Conservation (phyloP, 345 rosid species). For the Aethionema arabicum region DNA sequence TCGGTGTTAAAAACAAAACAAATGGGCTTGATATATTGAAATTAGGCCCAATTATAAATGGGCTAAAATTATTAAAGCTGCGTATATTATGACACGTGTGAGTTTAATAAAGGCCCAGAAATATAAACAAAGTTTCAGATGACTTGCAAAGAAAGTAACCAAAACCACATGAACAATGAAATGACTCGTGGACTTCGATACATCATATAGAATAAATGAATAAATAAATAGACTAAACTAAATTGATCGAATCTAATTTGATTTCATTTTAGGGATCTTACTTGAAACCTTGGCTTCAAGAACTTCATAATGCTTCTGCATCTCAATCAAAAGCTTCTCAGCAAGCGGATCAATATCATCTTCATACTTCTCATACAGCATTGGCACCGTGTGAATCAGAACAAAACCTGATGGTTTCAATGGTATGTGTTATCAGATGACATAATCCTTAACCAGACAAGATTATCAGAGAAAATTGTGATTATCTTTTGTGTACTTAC, state of each 20-base stretch:
- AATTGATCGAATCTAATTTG: neutral
- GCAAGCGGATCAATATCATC: constrained; percentile 78
- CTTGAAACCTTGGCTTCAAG: constrained; percentile 60
- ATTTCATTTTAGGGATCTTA: constrained; percentile 44
- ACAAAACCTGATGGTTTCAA: constrained; percentile 49
- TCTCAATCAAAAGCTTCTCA: constrained; percentile 61
- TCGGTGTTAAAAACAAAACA: neutral
- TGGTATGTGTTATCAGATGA: neutral
- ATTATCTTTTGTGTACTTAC: constrained; percentile 41
- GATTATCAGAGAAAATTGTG: constrained; percentile 13
- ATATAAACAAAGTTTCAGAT: constrained; percentile 3
- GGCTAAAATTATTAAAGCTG: too few species aligned
- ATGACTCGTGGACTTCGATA: neutral
- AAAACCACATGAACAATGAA: constrained; percentile 22
- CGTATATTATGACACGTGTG: neutral
- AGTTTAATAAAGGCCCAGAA: neutral
- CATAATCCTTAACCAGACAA: neutral
- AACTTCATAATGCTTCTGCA: constrained; percentile 61
- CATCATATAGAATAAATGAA: neutral
- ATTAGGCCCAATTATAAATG: neutral
- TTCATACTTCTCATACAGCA: constrained; percentile 75
- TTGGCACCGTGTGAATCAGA: constrained; percentile 65
- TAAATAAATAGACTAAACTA: constrained; percentile 17
- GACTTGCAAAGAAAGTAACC: constrained; percentile 22
- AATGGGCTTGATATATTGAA: constrained; percentile 16